Base-by-base conservation (phyloP, 768 basidiomycete genomes). In the Auriscalpium vulgare region DNA sequence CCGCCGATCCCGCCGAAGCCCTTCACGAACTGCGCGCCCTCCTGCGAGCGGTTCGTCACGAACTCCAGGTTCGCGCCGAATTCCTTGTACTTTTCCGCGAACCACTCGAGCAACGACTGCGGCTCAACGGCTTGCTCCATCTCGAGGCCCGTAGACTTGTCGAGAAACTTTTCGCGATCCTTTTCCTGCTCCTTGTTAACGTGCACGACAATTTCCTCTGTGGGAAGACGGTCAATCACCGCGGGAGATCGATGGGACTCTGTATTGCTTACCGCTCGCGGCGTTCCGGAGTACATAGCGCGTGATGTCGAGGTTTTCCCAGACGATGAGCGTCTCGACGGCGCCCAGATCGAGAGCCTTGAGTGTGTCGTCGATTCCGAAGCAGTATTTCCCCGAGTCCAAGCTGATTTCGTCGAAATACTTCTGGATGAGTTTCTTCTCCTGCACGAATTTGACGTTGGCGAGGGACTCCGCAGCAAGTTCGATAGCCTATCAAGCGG, bases 361-460 rank as follows among this genome's bases (percentile, higher is more conserved):
- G 61, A 99, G 80, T 1, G 95, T 98, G 68, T 99, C 97, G 14
- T 91, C 91, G 59, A 99, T 84, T 73, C 97, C 97, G 69, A 95
- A 98, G 74, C 95, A 97, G 75, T 95, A 97, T 71, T 87, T 91
- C 65, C 84, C 91, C 37, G 91, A 93, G 66, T 99, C 97, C 69
- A 91, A 90, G 64, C 94, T 95, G 74, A 99, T 99, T 74, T 99
- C 97, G 66, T 98, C 95, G 69, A 99, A 99, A 77, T 97, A 98
- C 69, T 83, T 88, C 70, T 98, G 95, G 64, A 99, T 98, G 50
- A 99, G 83, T 70, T 78, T 87, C 79, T 98, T 98, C 77, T 99
- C 97, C 72, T 98, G 95, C 37, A 99, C 95, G 65, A 99, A 98
- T 70, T 99, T 99, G 77, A 99, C 97, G 70, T 98, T 98, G 38